Evolutionary conservation across 768 basidiomycete species (phyloP).

Genomic region (Rhizopogon vinicolor): DNA sequence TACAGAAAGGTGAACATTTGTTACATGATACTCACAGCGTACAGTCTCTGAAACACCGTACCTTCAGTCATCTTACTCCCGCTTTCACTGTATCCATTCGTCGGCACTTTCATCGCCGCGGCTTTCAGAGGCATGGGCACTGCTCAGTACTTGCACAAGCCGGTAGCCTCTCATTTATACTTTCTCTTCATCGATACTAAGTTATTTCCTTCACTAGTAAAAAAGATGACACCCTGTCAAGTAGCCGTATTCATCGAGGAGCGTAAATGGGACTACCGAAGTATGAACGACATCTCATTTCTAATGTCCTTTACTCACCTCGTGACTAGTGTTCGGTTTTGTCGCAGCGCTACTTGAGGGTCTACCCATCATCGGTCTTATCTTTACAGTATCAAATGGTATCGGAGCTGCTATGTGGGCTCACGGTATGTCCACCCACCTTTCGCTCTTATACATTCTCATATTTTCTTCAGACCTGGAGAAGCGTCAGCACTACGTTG

Average conservation of each 20-base stretch:
- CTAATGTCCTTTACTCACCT: background rate
- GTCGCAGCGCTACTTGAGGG: conserved; percentile 76
- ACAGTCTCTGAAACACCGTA: background rate
- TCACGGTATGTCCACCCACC: conserved; percentile 44
- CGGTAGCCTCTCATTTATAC: conserved; percentile 36
- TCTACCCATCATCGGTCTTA: conserved; percentile 75
- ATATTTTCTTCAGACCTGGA: conserved; percentile 47
- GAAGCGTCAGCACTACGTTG: conserved; percentile 48
- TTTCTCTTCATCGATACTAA: background rate
- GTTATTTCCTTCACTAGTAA: conserved; percentile 42
- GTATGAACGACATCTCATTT: conserved; percentile 33
- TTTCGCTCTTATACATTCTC: background rate
- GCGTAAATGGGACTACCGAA: conserved; percentile 82
- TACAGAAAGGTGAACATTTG: conserved; percentile 16
- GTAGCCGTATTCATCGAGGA: conserved; percentile 80
- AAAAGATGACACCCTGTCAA: conserved; percentile 73
- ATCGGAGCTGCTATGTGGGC: conserved; percentile 97
- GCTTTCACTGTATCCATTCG: conserved; percentile 61
- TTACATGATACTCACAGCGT: background rate
- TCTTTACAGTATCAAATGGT: conserved; percentile 82
- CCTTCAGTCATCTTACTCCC: conserved; percentile 53
- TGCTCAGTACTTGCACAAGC: conserved; percentile 60
- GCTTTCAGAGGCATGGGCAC: conserved; percentile 66
- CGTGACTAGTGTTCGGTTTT: conserved; percentile 72
- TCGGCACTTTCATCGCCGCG: conserved; percentile 59